Base-by-base conservation (phyloP, 2,329 filamentous ascomycete species). In the Penicillium sp. region DNA sequence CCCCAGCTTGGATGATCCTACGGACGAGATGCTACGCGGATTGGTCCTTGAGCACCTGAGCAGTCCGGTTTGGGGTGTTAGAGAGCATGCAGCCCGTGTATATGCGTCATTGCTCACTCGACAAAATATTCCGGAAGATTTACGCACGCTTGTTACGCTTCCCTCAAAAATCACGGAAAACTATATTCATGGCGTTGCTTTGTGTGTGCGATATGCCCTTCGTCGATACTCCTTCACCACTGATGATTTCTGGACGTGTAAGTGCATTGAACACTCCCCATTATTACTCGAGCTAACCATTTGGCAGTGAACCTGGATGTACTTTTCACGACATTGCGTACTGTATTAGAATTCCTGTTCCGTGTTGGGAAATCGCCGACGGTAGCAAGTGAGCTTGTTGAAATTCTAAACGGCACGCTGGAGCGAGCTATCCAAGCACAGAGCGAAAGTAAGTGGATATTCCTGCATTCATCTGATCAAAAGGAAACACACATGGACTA, bases 31-130 rank as follows among this genome's bases (percentile, higher is more conserved):
- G 48, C 58, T 78, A 9, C 69, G 67, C 18, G 59, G 50, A 5
- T 59, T 75, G 11, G 71, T 77, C 16, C 55, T 66, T 4, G 65
- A 66, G 38, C 74, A 79, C 37, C 61, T 78, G n/a, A 71, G 70
- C 31, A 77, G 75, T 56, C 69, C 72, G 1, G 73, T 77, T 16
- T 79, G 77, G 77, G 72, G 74, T 13, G 74, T 79, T 31, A 69
- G 77, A 54, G 77, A 79, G 50, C 77, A 79, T 50, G 75, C 77
- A 18, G 77, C 77, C 18, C 70, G 75, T 44, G 73, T 76, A 13
- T 76, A 75, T 62, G 73, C 74, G 4, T 75, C 73, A 9, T 57
- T 78, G 3, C 48, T 77, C 34, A 69, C 66, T 18, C 66, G 67
- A 32, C 55, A 62, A 1, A 61, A 73, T 16, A 73, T 77, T 35